phyloP scores from a whole-genome alignment of 495 filamentous ascomycete genomes.

The Cercophora scortea region DNA sequence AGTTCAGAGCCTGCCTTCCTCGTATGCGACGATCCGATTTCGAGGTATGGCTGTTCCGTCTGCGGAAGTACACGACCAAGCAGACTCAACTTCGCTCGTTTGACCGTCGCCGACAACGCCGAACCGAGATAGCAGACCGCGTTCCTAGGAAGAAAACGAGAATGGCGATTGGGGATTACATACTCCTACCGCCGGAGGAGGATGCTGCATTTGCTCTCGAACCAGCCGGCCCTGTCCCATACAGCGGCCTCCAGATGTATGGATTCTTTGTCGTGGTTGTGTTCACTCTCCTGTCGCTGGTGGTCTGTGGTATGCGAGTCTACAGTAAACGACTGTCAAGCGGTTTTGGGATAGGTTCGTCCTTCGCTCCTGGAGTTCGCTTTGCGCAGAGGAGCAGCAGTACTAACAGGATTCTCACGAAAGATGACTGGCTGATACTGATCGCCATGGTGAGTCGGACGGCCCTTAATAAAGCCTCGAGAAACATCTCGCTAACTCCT shows the following conservation, averaged over 20 bases:
- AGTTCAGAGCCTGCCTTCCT: too few relatives aligned
- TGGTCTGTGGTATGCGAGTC: constrained; percentile 29
- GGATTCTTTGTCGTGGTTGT: constrained; percentile 31
- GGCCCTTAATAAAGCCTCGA: not conserved
- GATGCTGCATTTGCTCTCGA: constrained; percentile 4
- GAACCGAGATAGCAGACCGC: too few relatives aligned
- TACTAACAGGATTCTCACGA: not conserved
- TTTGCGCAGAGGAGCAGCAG: not conserved
- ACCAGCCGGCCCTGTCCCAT: constrained; percentile 11
- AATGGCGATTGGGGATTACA: too few relatives aligned
- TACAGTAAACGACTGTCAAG: constrained; percentile 24
- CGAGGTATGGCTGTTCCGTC: too few relatives aligned
- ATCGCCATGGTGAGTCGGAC: constrained; percentile 22
- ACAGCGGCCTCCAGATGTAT: constrained; percentile 23
- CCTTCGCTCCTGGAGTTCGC: not conserved
- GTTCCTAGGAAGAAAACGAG: too few relatives aligned
- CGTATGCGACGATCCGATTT: too few relatives aligned
- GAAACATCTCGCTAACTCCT: too few relatives aligned
- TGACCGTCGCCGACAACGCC: too few relatives aligned
- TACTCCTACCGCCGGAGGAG: not conserved
- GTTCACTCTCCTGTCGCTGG: constrained; percentile 30
- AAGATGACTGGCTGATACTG: constrained; percentile 34
- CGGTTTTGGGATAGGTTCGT: constrained; percentile 27
- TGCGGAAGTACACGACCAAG: too few relatives aligned
- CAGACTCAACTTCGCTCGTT: too few relatives aligned